Conservation (phyloP, 2,329 filamentous ascomycete genomes). For the Aurifilum marmelostoma region DNA sequence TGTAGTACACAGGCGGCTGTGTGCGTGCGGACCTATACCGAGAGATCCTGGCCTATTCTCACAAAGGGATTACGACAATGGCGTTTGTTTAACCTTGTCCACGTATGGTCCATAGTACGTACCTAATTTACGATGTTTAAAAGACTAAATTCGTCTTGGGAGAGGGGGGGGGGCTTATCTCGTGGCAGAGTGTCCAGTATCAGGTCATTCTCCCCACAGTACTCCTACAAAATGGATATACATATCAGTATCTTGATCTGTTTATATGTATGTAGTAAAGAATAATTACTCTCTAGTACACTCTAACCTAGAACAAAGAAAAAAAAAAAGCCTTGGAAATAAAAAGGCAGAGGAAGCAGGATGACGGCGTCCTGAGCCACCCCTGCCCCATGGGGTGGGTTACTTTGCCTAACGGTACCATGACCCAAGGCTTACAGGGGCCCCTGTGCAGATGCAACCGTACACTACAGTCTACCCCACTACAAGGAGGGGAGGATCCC, state of each 20-base stretch:
- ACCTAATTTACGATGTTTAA: neutral
- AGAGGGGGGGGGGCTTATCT: neutral
- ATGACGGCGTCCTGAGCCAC: neutral
- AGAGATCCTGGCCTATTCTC: neutral
- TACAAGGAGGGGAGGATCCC: neutral
- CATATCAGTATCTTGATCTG: neutral
- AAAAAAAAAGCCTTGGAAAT: neutral
- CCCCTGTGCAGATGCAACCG: neutral
- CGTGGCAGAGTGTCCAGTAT: neutral
- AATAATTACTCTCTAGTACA: too few relatives aligned
- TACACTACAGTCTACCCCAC: neutral
- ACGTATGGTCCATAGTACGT: neutral
- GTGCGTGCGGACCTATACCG: conserved; percentile 5
- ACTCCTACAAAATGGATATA: neutral
- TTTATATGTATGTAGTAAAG: too few relatives aligned
- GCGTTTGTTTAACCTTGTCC: neutral
- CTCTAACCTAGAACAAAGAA: too few relatives aligned
- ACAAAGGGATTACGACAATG: neutral
- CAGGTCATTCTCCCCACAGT: neutral
- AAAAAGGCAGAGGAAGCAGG: neutral
- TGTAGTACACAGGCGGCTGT: neutral
- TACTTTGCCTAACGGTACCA: neutral
- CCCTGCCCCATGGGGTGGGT: conserved; percentile 1
- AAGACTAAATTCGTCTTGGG: neutral
- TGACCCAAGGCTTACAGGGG: neutral